phyloP scores from a whole-genome alignment of 78 protist species.

The Tieghemostelium lacteum region DNA sequence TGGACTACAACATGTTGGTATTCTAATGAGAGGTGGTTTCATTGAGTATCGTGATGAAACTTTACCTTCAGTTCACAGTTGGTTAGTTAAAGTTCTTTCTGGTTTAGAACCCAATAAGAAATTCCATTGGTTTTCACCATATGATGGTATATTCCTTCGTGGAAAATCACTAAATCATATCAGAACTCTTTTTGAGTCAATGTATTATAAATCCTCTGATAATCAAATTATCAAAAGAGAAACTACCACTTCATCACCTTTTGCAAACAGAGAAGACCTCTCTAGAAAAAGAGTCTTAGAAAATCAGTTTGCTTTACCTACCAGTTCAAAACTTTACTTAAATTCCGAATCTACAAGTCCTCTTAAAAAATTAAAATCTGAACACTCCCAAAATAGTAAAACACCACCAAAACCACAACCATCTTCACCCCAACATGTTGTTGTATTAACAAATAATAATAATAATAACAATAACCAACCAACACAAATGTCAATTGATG shows the following conservation, averaged over 20 bases:
- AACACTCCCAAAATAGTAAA: neutral
- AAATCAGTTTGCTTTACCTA: neutral
- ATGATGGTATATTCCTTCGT: conserved; percentile 31
- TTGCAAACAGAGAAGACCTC: neutral
- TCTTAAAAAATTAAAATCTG: neutral
- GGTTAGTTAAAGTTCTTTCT: conserved; percentile 34
- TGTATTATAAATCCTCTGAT: neutral
- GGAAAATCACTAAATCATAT: conserved; percentile 61
- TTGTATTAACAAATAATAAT: neutral
- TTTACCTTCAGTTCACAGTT: conserved; percentile 63
- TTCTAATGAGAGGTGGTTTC: conserved; percentile 47
- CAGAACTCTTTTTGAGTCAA: conserved; percentile 25
- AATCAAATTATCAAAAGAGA: neutral
- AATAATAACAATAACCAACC: neutral
- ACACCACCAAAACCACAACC: neutral
- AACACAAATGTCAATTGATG: neutral
- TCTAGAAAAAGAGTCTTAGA: no score
- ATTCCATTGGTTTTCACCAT: conserved; percentile 71
- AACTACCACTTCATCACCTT: neutral
- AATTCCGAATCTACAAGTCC: neutral
- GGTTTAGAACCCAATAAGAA: conserved; percentile 27
- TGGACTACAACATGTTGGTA: conserved; percentile 6
- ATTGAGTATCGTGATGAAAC: conserved; percentile 28
- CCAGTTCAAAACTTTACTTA: no score
- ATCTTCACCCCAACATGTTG: neutral